Conservation (phyloP, 2,329 filamentous ascomycete species). For the Tympanopsis confertula region DNA sequence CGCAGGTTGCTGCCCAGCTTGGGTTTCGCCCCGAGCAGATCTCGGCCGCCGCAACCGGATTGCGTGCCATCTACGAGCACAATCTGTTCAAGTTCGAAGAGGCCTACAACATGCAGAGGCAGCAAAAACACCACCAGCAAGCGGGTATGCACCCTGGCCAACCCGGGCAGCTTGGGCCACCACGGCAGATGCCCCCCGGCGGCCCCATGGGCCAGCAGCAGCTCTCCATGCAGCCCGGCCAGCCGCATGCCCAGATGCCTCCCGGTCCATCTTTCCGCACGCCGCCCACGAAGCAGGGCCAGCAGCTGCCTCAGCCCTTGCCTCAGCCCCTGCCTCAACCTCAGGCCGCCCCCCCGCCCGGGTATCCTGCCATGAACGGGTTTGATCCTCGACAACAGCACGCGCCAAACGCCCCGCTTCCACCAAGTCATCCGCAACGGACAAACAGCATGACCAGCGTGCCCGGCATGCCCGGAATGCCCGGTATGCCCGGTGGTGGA, state of each 20-base stretch:
- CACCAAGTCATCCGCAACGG: background rate
- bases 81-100: constrained; percentile 71
- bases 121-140: constrained; percentile 26
- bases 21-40: constrained; percentile 50
- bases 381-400: background rate
- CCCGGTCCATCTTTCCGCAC: too few relatives aligned
- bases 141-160: constrained; percentile 25
- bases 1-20: constrained; percentile 53
- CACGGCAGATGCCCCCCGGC: too few relatives aligned
- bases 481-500: too few relatives aligned
- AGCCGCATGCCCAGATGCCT: too few relatives aligned
- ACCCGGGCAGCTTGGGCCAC: too few relatives aligned
- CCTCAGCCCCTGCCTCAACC: background rate
- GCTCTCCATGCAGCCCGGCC: constrained; percentile 24
- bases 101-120: constrained; percentile 36
- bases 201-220: constrained; percentile 15
- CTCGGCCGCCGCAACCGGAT: constrained; percentile 55
- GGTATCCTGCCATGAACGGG: background rate
- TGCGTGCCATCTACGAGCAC: constrained; percentile 64
- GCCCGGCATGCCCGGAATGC: too few relatives aligned
- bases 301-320: background rate
- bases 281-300: background rate
- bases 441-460: background rate
- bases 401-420: background rate
- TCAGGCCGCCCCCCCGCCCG: too few relatives aligned